Evolutionary conservation across 495 filamentous ascomycete species (phyloP), one percentile per base, ranked within the genome.

Genomic region (Lepraria neglecta): DNA sequence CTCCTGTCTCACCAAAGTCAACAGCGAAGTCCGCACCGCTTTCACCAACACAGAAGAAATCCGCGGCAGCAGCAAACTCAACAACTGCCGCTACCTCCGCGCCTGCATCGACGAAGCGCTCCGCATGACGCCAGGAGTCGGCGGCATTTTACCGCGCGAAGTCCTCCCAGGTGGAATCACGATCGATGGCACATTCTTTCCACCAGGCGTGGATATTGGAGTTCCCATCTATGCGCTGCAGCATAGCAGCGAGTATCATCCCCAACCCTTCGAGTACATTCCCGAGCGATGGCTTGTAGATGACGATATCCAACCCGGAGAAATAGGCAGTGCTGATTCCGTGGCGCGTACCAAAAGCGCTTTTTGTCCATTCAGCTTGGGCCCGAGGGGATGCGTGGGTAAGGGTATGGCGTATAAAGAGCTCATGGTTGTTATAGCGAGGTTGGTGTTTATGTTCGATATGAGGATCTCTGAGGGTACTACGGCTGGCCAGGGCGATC

Each of bases 61-160:
- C 61, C 65, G 69, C 54, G 73, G 74, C 9, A 70, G 73, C 1
- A 68, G 77, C 24, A 73, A 72, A 44, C 77, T 82, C 3, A 78
- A 59, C 15, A 59, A 57, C 11, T 80, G 76, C 64, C 28, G 63
- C 9, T 78, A 77, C 33, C 76, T 90, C 2, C 76, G 77, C 56
- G 79, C 82, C 0, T 80, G 85, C 71, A 83, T 90, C 67, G 86
- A 90, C 69, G 88, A 91, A 64, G 76, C 84, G 6, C 80, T 91
- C 77, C 84, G 88, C 45, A 72, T 91, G 59, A 81, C 81, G 0
- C 88, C 88, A 15, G 78, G 86, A 0, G 85, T 89, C 5, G 74
- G 77, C 35, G 81, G 80, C 12, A 71, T 81, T 3, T 70, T 88
- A 0, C 83, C 85, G 1, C 82, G 87, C 42, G 75, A 81, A 63